Percentiles rank a stretch among this genome's conserved stretches.
Evolutionary conservation across 2,329 filamentous ascomycete species (phyloP).

Genomic region (Talaromyces sp.): DNA sequence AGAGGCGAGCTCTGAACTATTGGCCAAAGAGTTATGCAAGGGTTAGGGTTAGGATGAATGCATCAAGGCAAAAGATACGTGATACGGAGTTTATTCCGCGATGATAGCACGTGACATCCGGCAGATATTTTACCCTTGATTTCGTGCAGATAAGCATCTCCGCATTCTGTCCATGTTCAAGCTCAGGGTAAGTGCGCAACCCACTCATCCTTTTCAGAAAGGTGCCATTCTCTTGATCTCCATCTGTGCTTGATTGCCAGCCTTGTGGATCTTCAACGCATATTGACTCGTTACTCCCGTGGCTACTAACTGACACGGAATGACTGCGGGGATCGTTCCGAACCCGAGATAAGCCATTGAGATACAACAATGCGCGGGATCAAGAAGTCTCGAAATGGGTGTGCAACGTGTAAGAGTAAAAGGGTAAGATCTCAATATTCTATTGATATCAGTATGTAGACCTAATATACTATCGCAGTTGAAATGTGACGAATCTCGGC

Average conservation of each 20-base stretch:
- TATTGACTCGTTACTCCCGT: not conserved
- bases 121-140: not conserved
- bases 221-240: not conserved
- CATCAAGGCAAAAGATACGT: not conserved
- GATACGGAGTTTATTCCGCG: not conserved
- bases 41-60: not conserved
- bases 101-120: not conserved
- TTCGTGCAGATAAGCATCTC: not conserved
- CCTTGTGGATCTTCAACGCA: not conserved
- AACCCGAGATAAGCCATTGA: not conserved
- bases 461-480: conserved; percentile 27
- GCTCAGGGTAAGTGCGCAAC: not conserved
- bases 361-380: conserved; percentile 36
- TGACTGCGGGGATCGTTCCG: not conserved
- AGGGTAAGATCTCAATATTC: conserved; percentile 28
- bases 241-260: not conserved
- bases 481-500: conserved; percentile 44
- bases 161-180: not conserved
- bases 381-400: conserved; percentile 45
- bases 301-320: not conserved
- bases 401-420: conserved; percentile 44
- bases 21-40: not conserved
- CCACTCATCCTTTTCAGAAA: not conserved
- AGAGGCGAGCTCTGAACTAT: not conserved
- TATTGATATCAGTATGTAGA: not conserved